Evolutionary conservation across 352 stramenopile species (phyloP).

Genomic region (Albugo candida): DNA sequence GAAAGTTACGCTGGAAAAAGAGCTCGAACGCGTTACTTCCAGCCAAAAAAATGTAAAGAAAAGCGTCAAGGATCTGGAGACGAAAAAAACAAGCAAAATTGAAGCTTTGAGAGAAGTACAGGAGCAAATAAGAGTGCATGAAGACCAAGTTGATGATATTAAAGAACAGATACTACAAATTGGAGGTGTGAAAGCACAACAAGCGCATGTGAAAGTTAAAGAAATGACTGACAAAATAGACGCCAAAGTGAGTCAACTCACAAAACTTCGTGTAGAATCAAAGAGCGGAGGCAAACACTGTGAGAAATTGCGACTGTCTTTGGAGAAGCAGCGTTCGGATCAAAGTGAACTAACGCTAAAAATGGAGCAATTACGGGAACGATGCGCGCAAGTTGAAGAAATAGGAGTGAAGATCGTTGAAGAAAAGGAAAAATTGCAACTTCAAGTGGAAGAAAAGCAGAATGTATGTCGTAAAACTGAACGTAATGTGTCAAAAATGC

Average conservation of each 20-base stretch:
- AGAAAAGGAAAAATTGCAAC: constrained; percentile 82
- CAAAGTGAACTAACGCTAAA: constrained; percentile 43
- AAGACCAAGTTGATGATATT: constrained; percentile 68
- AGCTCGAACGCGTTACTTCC: constrained; percentile 71
- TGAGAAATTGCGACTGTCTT: constrained; percentile 39
- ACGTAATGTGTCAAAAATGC: constrained; percentile 70
- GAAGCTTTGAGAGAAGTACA: constrained; percentile 20
- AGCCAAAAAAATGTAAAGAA: constrained; percentile 52
- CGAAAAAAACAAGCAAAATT: constrained; percentile 12
- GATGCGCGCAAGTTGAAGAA: constrained; percentile 86
- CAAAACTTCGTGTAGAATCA: constrained; percentile 66
- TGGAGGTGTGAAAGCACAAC: constrained; percentile 85
- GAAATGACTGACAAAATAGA: constrained; percentile 74
- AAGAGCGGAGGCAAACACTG: constrained; percentile 67
- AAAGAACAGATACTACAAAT: constrained; percentile 93
- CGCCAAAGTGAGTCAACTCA: constrained; percentile 78
- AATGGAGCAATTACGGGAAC: constrained; percentile 68
- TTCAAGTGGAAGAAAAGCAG: constrained; percentile 74
- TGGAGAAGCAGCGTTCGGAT: constrained; percentile 55
- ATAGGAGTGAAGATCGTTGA: constrained; percentile 81
- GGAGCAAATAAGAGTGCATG: constrained; percentile 40
- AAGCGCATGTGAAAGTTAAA: constrained; percentile 78
- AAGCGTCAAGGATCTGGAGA: constrained; percentile 78
- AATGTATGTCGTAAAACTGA: constrained; percentile 55
- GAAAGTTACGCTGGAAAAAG: constrained; percentile 68